Conservation (phyloP, 495 filamentous ascomycete genomes). For the Cryomyces minteri region DNA sequence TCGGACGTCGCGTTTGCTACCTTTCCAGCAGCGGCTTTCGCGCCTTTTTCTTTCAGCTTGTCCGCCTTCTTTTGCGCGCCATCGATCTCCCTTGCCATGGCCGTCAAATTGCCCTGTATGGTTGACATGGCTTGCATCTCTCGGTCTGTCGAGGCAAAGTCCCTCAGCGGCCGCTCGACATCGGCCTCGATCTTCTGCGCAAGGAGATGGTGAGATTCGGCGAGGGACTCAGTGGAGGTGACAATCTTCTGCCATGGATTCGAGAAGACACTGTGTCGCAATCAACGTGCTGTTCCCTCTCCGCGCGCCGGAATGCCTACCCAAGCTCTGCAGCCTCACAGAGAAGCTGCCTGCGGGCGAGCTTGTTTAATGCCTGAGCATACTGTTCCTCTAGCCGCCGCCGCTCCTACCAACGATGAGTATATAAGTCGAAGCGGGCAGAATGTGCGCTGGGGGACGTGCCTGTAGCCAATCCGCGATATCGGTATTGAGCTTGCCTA, state of each 20-base stretch:
- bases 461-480: constrained; percentile 98
- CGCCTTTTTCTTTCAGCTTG: constrained; percentile 64
- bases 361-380: constrained; percentile 63
- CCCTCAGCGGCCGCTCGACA: constrained; percentile 70
- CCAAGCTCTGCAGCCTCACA: constrained; percentile 65
- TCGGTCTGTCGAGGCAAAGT: constrained; percentile 47
- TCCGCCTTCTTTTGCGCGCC: constrained; percentile 70
- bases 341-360: constrained; percentile 48
- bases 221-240: constrained; percentile 57
- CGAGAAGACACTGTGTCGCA: constrained; percentile 55
- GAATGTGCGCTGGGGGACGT: constrained; percentile 12
- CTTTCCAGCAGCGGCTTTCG: constrained; percentile 61
- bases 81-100: constrained; percentile 73
- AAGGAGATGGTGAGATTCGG: constrained; percentile 67
- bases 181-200: constrained; percentile 77
- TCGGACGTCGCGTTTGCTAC: constrained; percentile 57
- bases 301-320: constrained; percentile 30
- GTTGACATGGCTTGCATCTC: constrained; percentile 75
- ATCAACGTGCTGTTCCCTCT: not conserved
- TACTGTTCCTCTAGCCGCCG: constrained; percentile 85
- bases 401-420: constrained; percentile 47
- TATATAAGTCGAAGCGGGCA: constrained; percentile 1
- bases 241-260: constrained; percentile 86
- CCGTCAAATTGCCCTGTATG: constrained; percentile 61
- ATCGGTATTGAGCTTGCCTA: constrained; percentile 70